Percentiles rank a stretch among this genome's conserved stretches.
Evolutionary conservation across 352 stramenopile genomes (phyloP).

Genomic region (Phytopythium sindhum): DNA sequence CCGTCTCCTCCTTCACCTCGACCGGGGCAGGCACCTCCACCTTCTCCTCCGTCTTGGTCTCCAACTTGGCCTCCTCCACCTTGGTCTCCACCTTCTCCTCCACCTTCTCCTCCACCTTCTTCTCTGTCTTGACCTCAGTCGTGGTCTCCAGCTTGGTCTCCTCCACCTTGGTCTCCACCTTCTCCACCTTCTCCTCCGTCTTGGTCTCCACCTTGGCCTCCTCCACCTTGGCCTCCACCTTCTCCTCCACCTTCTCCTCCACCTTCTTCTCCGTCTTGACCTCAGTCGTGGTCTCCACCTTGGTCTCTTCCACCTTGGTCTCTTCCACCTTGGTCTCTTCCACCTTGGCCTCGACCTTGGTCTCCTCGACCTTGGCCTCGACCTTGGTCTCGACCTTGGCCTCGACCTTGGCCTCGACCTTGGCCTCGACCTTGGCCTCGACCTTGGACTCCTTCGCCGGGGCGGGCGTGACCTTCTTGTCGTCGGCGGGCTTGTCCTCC

Average conservation of each 20-base stretch:
- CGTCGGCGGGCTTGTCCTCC: not conserved
- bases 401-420: not conserved
- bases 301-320: slow-evolving; percentile 3
- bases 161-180: slow-evolving; percentile 9
- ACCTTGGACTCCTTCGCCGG: not conserved
- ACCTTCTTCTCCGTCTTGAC: not conserved
- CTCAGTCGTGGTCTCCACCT: slow-evolving; percentile 1
- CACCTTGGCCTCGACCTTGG: slow-evolving; percentile 2
- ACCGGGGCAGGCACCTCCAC: not conserved
- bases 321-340: slow-evolving; percentile 7
- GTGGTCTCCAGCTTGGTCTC: not conserved
- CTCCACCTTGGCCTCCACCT: not conserved
- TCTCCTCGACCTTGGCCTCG: slow-evolving; percentile 7
- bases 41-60: slow-evolving; percentile 1
- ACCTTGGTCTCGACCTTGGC: not conserved
- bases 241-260: slow-evolving; percentile 1
- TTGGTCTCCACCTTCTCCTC: not conserved
- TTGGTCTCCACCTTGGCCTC: slow-evolving; percentile 2
- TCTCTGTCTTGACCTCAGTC: not conserved
- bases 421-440: not conserved
- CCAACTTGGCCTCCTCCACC: slow-evolving; percentile 4
- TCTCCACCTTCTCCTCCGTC: slow-evolving; percentile 1
- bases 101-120: slow-evolving; percentile 3
- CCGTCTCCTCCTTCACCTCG: not conserved
- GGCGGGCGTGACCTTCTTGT: not conserved